These are phyloP conservation scores for Hypoxylon lienhwacheense DNA, from an alignment of 495 filamentous ascomycete genomes.

Conservation along the genomic window DNA sequence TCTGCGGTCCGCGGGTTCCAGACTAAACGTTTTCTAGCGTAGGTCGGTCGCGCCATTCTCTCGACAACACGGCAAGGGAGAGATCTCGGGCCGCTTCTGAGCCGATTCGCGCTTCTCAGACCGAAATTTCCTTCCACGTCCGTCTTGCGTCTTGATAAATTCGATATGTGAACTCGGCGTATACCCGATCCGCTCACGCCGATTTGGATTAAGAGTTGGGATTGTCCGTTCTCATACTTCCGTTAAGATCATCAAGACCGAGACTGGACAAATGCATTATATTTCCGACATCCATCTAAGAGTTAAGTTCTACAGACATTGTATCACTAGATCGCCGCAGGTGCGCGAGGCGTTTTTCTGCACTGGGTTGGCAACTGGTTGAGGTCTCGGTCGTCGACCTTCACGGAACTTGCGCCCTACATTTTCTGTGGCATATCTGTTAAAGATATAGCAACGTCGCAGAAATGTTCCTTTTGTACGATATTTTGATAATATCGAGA, in stretches of 20 bases:
- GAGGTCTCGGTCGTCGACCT: too few relatives aligned
- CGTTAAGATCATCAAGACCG: neutral
- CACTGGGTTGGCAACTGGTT: too few relatives aligned
- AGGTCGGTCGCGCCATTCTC: neutral
- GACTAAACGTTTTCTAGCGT: conserved; percentile 23
- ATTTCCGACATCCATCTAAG: neutral
- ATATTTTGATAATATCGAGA: conserved; percentile 1
- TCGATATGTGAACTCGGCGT: too few relatives aligned
- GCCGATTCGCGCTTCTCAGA: conserved; percentile 1
- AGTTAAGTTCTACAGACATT: conserved; percentile 3
- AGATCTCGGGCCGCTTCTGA: conserved; percentile 1
- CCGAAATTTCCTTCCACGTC: conserved; percentile 5
- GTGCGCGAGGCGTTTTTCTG: conserved; percentile 3
- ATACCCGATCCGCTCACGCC: conserved; percentile 3
- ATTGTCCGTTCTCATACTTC: neutral
- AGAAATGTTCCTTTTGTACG: conserved; percentile 10
- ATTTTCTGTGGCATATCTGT: neutral
- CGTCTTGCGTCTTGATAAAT: too few relatives aligned
- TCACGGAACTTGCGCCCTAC: conserved; percentile 5
- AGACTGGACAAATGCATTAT: conserved; percentile 5
- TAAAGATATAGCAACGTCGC: neutral
- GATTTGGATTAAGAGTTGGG: conserved; percentile 4
- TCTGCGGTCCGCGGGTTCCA: conserved; percentile 1
- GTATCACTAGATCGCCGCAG: neutral
- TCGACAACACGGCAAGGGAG: neutral